phyloP scores from a whole-genome alignment of 257 asterid genomes.

The Solanum megistacrolobum region DNA sequence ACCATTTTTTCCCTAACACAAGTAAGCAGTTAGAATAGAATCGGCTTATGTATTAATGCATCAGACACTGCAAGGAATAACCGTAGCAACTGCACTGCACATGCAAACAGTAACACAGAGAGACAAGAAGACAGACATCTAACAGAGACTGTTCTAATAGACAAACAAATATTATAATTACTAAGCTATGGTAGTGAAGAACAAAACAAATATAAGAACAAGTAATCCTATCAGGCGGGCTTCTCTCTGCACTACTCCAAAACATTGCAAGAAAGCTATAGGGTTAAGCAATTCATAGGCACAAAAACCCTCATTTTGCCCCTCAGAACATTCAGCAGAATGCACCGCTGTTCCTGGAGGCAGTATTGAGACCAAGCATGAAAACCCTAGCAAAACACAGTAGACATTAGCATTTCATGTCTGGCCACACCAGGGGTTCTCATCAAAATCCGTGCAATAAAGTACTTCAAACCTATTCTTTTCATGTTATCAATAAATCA shows the following conservation, averaged over 20 bases:
- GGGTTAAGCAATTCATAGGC: neutral
- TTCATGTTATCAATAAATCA: neutral
- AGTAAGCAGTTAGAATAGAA: neutral
- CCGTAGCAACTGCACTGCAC: neutral
- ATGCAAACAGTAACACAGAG: neutral
- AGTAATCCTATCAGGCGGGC: neutral
- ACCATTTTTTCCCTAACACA: conserved; percentile 87
- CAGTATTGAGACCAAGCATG: neutral
- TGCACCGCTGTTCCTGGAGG: neutral
- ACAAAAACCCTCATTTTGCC: neutral
- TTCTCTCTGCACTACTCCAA: neutral
- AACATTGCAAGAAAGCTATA: neutral
- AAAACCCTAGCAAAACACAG: neutral
- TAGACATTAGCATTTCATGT: neutral
- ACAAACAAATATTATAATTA: neutral
- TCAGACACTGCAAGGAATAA: neutral
- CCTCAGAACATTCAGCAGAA: neutral
- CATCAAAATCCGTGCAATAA: neutral
- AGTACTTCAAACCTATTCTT: neutral
- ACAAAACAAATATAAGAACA: neutral
- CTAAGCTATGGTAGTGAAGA: neutral
- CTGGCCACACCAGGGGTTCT: neutral
- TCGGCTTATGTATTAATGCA: neutral
- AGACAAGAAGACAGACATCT: neutral
- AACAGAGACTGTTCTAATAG: neutral